phyloP scores from a whole-genome alignment of 1,139 yeast genomes.

The Hyphopichia buzzinii region DNA sequence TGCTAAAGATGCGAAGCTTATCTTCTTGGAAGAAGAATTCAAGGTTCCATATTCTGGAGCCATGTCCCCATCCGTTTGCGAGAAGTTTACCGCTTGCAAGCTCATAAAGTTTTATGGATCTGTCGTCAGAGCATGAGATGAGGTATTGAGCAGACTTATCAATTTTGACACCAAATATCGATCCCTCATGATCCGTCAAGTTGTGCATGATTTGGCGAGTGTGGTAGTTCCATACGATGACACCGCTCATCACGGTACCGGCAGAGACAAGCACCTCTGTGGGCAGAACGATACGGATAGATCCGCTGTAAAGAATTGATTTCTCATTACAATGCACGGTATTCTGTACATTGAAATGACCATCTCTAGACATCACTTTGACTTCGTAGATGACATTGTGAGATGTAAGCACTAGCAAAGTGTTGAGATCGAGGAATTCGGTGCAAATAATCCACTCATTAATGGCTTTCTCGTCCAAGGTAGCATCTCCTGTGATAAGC shows the following conservation, averaged over 20 bases:
- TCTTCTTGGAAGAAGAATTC: conserved; percentile 46
- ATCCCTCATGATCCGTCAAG: conserved; percentile 80
- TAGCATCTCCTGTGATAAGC: conserved; percentile 11
- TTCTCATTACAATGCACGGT: conserved; percentile 63
- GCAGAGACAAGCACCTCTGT: conserved; percentile 62
- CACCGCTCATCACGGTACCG: conserved; percentile 92
- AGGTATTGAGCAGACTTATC: conserved; percentile 55
- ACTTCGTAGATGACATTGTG: conserved; percentile 68
- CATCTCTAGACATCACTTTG: conserved; percentile 21
- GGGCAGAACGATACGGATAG: conserved; percentile 50
- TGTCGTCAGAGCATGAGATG: conserved; percentile 88
- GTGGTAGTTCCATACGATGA: conserved; percentile 68
- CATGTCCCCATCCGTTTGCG: conserved; percentile 95
- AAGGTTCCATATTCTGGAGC: conserved; percentile 88
- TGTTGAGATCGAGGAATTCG: conserved; percentile 41
- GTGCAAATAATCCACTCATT: conserved; percentile 79
- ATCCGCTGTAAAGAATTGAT: conserved; percentile 85
- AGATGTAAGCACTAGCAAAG: conserved; percentile 63
- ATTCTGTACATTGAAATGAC: conserved; percentile 25
- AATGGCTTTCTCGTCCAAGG: conserved; percentile 43
- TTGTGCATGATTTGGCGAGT: conserved; percentile 48
- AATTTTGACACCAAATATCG: conserved; percentile 77
- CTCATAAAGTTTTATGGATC: conserved; percentile 80
- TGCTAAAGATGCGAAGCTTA: conserved; percentile 51
- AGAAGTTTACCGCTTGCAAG: conserved; percentile 52